Evolutionary conservation across 371 early-diverging fungal species (phyloP).

Genomic region (Zopfochytrium polystomum): DNA sequence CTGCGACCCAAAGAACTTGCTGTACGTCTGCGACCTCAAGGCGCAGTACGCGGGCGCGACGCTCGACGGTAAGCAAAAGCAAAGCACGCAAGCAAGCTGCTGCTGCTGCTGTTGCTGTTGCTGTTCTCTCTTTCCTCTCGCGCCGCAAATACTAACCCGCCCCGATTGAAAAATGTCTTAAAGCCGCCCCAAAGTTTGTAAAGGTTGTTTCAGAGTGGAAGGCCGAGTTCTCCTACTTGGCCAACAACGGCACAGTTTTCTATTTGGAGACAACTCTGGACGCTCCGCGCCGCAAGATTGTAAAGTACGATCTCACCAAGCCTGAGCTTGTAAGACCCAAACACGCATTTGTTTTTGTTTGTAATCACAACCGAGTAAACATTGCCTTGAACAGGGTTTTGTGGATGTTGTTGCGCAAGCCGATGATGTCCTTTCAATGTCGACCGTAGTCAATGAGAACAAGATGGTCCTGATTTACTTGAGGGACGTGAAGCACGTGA

Average conservation of each 20-base stretch:
- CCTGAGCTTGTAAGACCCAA: slow-evolving; percentile 40
- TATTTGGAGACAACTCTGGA: slow-evolving; percentile 60
- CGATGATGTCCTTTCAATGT: slow-evolving; percentile 47
- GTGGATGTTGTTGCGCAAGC: slow-evolving; percentile 55
- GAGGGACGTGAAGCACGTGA: slow-evolving; percentile 59
- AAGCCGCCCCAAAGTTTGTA: slow-evolving; percentile 12
- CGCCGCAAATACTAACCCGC: slow-evolving; percentile 37
- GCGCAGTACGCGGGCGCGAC: slow-evolving; percentile 23
- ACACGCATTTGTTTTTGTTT: neutral
- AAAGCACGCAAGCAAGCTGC: neutral
- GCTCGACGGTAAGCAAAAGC: slow-evolving; percentile 7
- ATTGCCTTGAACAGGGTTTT: slow-evolving; percentile 52
- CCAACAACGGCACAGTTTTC: slow-evolving; percentile 58
- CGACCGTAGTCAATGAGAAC: slow-evolving; percentile 46
- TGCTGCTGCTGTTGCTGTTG: neutral
- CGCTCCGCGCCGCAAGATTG: slow-evolving; percentile 58
- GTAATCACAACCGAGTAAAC: neutral
- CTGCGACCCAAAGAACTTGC: slow-evolving; percentile 52
- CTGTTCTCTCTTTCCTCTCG: slow-evolving; percentile 6
- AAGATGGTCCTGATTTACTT: slow-evolving; percentile 57
- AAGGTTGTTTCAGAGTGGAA: slow-evolving; percentile 49
- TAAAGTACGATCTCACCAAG: slow-evolving; percentile 56
- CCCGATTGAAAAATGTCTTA: slow-evolving; percentile 4
- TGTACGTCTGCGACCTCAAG: slow-evolving; percentile 52
- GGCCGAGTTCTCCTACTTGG: slow-evolving; percentile 51